Evolutionary conservation across 1,284 basidiomycete species (phyloP).

Genomic region (Melanopsichium pennsylvanicum): DNA sequence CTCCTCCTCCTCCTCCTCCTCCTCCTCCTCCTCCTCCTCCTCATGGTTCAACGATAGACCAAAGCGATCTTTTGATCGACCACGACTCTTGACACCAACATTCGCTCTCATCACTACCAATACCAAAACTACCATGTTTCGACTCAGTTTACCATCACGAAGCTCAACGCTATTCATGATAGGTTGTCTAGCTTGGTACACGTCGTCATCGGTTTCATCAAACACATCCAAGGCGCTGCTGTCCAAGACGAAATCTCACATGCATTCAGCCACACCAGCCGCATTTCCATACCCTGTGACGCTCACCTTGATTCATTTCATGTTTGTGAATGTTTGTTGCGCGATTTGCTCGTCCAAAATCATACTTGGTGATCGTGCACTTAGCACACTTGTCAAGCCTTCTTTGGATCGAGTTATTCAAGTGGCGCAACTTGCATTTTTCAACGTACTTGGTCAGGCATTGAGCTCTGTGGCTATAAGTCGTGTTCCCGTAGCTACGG

Average conservation of each 20-base stretch:
- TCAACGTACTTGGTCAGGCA: conserved; percentile 92
- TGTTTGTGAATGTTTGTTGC: conserved; percentile 87
- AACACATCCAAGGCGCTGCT: conserved; percentile 90
- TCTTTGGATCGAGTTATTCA: conserved; percentile 77
- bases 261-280: conserved; percentile 51
- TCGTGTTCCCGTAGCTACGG: conserved; percentile 93
- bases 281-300: conserved; percentile 86
- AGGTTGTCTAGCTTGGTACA: conserved; percentile 64
- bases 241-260: conserved; percentile 17
- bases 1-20: conserved; percentile 1
- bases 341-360: conserved; percentile 68
- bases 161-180: conserved; percentile 43
- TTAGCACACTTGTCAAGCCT: conserved; percentile 69
- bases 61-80: conserved; percentile 18
- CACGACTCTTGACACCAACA: conserved; percentile 19
- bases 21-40: background rate
- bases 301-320: conserved; percentile 97
- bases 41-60: conserved; percentile 6
- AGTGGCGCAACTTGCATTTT: conserved; percentile 90
- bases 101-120: background rate
- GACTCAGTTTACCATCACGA: conserved; percentile 10
- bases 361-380: conserved; percentile 39
- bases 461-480: conserved; percentile 96
- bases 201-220: conserved; percentile 81
- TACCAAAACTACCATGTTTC: background rate